These are phyloP conservation scores for Exophiala spinifera DNA, from an alignment of 2,329 filamentous ascomycete genomes.

Conservation along the genomic window DNA sequence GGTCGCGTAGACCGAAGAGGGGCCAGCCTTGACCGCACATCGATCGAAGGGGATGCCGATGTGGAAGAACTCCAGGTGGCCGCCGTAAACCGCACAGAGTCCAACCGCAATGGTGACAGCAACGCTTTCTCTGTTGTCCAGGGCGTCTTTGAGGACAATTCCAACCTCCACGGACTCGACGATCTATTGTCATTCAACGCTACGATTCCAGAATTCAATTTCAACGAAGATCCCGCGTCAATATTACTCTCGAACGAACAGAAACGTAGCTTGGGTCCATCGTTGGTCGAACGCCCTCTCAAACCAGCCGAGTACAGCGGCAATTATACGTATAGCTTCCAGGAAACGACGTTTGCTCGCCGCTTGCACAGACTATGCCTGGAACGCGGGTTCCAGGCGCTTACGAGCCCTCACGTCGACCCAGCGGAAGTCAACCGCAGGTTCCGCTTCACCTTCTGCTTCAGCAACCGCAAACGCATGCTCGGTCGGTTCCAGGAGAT, in stretches of 20 bases:
- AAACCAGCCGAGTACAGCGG: constrained; percentile 21
- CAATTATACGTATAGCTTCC: constrained; percentile 57
- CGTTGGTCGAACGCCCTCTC: constrained; percentile 26
- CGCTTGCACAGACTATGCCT: constrained; percentile 64
- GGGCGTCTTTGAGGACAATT: constrained; percentile 11
- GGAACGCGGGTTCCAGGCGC: constrained; percentile 56
- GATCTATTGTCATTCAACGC: constrained; percentile 18
- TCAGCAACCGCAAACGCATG: constrained; percentile 45
- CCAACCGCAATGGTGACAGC: constrained; percentile 7
- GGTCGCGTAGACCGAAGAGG: too few species aligned
- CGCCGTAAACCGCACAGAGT: constrained; percentile 5
- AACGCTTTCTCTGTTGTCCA: constrained; percentile 5
- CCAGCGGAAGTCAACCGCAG: constrained; percentile 52
- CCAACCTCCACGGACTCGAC: constrained; percentile 19
- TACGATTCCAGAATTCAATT: constrained; percentile 15
- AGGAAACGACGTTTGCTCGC: constrained; percentile 67
- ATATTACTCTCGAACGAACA: constrained; percentile 14
- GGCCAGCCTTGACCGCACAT: neutral
- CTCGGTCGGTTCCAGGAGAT: constrained; percentile 38
- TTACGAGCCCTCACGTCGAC: constrained; percentile 41
- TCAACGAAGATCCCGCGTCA: constrained; percentile 4
- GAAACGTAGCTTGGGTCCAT: neutral
- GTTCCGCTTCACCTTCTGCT: constrained; percentile 68
- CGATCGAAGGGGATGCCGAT: constrained; percentile 2
- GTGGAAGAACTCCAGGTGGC: too few species aligned